A percentile compares a stretch with the other conserved stretches of the same genome.
Conservation (phyloP, 2,329 filamentous ascomycete genomes). For the Talaromyces sp. region DNA sequence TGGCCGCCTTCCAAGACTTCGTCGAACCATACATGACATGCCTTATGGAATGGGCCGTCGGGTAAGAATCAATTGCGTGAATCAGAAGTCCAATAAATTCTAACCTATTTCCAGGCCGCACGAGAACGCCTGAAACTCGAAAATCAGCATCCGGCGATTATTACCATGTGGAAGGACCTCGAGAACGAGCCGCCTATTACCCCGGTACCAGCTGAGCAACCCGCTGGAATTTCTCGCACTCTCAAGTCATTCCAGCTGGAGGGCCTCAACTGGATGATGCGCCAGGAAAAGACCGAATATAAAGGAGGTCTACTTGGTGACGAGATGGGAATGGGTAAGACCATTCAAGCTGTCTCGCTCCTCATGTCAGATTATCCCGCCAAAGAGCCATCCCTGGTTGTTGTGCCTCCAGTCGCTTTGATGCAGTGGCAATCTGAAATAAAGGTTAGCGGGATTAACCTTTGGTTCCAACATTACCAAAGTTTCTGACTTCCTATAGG, state of each 20-base stretch:
- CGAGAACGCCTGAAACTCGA: conserved; percentile 66
- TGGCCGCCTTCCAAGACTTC: not conserved
- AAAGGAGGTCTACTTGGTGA: conserved; percentile 88
- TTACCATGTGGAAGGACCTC: conserved; percentile 79
- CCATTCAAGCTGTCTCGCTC: conserved; percentile 93
- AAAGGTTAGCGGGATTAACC: conserved; percentile 43
- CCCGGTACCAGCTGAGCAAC: conserved; percentile 62
- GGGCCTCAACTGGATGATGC: conserved; percentile 89
- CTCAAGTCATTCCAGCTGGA: conserved; percentile 93
- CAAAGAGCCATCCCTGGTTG: conserved; percentile 74
- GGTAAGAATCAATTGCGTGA: conserved; percentile 19
- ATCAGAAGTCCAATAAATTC: conserved; percentile 19
- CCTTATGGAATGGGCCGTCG: conserved; percentile 20
- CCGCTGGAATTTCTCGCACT: conserved; percentile 69
- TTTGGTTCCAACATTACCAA: not conserved
- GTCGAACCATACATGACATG: conserved; percentile 8
- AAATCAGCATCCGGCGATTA: conserved; percentile 68
- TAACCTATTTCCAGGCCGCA: conserved; percentile 34
- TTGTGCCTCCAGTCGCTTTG: conserved; percentile 86
- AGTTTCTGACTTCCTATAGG: conserved; percentile 19
- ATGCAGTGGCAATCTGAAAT: conserved; percentile 94
- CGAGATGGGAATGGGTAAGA: conserved; percentile 99
- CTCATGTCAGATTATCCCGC: conserved; percentile 97
- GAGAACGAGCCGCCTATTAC: conserved; percentile 63
- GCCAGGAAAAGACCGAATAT: conserved; percentile 80